Percentiles rank a stretch among this genome's conserved stretches.
Evolutionary conservation across 2,329 filamentous ascomycete genomes (phyloP).

Genomic region (Fusarium falciforme): DNA sequence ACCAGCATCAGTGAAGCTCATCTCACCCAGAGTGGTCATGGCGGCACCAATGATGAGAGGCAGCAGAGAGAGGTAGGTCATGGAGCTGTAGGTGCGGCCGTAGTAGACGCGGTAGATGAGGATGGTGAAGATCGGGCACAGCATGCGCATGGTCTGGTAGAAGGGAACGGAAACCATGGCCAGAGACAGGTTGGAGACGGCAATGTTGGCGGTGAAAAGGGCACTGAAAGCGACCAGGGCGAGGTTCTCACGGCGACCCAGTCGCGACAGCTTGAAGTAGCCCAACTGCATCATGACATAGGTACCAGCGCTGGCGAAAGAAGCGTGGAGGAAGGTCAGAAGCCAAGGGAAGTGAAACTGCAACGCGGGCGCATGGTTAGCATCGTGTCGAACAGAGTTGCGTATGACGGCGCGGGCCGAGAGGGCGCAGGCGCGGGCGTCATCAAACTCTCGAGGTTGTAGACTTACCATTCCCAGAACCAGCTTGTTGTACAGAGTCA

Average conservation of each 20-base stretch:
- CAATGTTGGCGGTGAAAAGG: constrained; percentile 73
- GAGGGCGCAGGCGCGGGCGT: not conserved
- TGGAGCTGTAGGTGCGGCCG: constrained; percentile 63
- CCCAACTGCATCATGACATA: constrained; percentile 63
- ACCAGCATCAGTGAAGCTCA: constrained; percentile 69
- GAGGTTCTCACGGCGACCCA: constrained; percentile 64
- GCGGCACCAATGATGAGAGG: constrained; percentile 71
- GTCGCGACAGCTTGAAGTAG: constrained; percentile 63
- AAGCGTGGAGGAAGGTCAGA: constrained; percentile 67
- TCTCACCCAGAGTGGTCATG: constrained; percentile 71
- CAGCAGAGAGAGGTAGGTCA: constrained; percentile 69
- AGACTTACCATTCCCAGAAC: constrained; percentile 62
- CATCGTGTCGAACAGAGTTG: not conserved
- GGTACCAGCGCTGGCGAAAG: constrained; percentile 68
- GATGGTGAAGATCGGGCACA: constrained; percentile 71
- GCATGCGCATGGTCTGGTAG: constrained; percentile 73
- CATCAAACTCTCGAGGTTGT: not conserved
- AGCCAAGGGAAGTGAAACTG: constrained; percentile 72
- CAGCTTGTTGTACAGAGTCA: constrained; percentile 71
- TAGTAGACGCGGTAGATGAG: constrained; percentile 69
- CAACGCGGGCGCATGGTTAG: constrained; percentile 32
- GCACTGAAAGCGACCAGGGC: constrained; percentile 69
- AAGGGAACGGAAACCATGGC: constrained; percentile 73
- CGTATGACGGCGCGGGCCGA: not conserved
- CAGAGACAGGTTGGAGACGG: constrained; percentile 72